Evolutionary conservation across 2,329 filamentous ascomycete species (phyloP), one percentile per base, ranked within the genome.

Genomic region (Pseudogymnoascus verrucosus): DNA sequence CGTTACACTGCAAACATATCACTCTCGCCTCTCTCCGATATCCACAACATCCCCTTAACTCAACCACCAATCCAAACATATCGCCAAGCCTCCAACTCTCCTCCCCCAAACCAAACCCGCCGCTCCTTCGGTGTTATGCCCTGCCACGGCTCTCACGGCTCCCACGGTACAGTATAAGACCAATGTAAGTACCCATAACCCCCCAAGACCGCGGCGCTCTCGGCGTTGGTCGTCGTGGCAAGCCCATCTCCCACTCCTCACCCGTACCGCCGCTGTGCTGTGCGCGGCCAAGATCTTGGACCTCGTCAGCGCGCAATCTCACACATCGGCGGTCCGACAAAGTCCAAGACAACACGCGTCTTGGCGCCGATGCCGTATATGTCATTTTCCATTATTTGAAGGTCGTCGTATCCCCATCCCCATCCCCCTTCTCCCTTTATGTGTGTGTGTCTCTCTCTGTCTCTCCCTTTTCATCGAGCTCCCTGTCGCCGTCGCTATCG

Each of bases 221-320:
- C 42, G 42, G 42, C 42, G 42, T 23, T 23, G 11, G 12, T 26
- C 21, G 21, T 26, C 42, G 42, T 23, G 21, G 21, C 42, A 47
- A 10, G 11, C 21, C 42, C 42, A 44, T 23, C 42, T 14, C 42
- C 42, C 42, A 31, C 28, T 44, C 19, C 3, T 23, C 21, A 23
- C 21, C 21, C 21, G 21, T 23, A 23, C 40, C 40, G 8, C 40
- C 40, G 40, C 10, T 10, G 19, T 10, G 40, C 40, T 19, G 40
- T 44, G 42, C 42, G 42, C 42, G 42, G 42, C 42, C 42, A 47
- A 47, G 42, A 47, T 47, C 42, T 47, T 47, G 42, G 42, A 47
- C 42, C 42, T 47, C 42, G 42, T 47, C 42, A 47, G 42, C 42
- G 42, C 42, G 42, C 42, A 47, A 47, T 47, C 42, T 26, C 42